A percentile compares a stretch with the other conserved stretches of the same genome.
Conservation (phyloP, 176 grass and related monocot genomes). For the Neostapfia colusana region DNA sequence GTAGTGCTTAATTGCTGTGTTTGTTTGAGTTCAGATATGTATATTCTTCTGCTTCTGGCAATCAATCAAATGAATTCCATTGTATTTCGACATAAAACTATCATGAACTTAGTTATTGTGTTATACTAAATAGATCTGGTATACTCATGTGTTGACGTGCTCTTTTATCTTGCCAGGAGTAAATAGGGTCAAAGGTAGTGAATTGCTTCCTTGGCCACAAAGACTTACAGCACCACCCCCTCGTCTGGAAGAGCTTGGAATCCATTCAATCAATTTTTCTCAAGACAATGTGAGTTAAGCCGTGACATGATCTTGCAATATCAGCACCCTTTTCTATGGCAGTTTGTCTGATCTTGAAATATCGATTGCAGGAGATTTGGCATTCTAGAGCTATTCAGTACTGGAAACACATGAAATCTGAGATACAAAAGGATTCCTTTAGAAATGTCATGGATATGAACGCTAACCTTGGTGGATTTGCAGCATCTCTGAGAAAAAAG, state of each 20-base stretch:
- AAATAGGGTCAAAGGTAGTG: slow-evolving; percentile 49
- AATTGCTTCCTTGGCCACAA: slow-evolving; percentile 71
- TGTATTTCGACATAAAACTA: background rate
- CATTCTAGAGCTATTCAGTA: slow-evolving; percentile 61
- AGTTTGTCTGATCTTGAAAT: slow-evolving; percentile 25
- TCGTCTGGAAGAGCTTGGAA: slow-evolving; percentile 63
- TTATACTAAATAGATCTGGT: background rate
- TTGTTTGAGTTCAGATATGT: background rate
- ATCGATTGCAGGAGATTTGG: slow-evolving; percentile 60
- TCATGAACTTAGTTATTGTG: background rate
- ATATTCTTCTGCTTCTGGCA: background rate
- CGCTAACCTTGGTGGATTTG: slow-evolving; percentile 77
- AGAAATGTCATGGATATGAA: slow-evolving; percentile 84
- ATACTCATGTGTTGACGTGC: background rate
- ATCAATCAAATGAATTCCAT: background rate
- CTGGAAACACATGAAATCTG: slow-evolving; percentile 70
- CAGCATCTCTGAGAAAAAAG: slow-evolving; percentile 62
- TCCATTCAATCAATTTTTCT: slow-evolving; percentile 48
- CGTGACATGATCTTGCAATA: background rate
- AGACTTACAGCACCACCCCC: slow-evolving; percentile 66
- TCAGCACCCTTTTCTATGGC: background rate
- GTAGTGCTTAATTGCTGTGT: background rate
- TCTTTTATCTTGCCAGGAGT: slow-evolving; percentile 47
- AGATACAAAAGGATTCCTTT: slow-evolving; percentile 60
- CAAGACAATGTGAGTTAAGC: slow-evolving; percentile 54